Base-by-base conservation (phyloP, 768 basidiomycete genomes). In the Lactarius hatsudake region DNA sequence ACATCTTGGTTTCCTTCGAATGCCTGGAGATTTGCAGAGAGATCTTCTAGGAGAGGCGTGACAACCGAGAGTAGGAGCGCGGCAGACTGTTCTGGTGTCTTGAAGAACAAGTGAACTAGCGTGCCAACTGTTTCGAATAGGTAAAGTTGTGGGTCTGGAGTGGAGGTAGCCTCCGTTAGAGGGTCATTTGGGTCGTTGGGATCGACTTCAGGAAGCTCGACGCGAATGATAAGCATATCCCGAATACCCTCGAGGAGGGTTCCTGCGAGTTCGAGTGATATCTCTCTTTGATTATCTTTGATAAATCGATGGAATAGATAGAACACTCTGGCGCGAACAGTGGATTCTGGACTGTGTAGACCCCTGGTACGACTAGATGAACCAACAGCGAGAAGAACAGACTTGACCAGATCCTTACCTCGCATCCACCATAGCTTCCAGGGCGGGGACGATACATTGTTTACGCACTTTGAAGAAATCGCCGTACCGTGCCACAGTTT, bases 391-490 rank as follows among this genome's bases (percentile, higher is more conserved):
- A 43, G 28, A 36, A 23, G n/a, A 59, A 40, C 30, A 40, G 9
- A 6, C 26, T 30, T 40, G 59, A 28, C 56, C 40, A 57, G n/a
- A 30, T 48, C 23, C 89, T 67, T 74, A 95, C 95, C 93, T 83
- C 66, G 77, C 65, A 72, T 91, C 93, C 32, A 98, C 83, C 84
- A 99, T 92, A 13, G 91, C 91, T 72, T 94, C 90, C 38, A 99
- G 79, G 2, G 93, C 86, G 1, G 93, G 92, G 71, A 93, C 81
- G 61, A 98, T 92, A 72, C 88, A 93, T 64, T 93, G 91, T 72
- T 89, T 92, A 69, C 94, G 87, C 28, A 95, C 88, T 76, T 92
- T 94, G 87, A 98, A 98, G 76, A 99, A 98, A 72, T 98, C 97
- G 42, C 87, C 85, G 75, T 98, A 99, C 58, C 97, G 86, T n/a